Percentiles rank a stretch among this genome's conserved stretches.
phyloP scores from a whole-genome alignment of 1,284 basidiomycete species.

The Phylloboletellus chloephorus region DNA sequence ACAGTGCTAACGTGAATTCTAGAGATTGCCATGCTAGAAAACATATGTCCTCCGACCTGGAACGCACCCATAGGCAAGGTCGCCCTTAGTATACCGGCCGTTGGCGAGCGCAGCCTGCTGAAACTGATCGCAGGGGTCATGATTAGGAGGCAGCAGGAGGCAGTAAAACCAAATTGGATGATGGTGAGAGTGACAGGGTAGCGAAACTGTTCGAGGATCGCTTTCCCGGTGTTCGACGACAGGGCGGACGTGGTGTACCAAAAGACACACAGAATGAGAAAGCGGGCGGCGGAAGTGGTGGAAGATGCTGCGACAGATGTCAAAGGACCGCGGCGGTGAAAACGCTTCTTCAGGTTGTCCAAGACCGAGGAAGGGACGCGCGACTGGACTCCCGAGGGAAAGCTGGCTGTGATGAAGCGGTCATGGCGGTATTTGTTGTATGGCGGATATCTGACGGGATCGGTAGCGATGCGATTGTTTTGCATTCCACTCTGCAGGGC shows the following conservation, averaged over 20 bases:
- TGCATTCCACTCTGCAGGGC: conserved; percentile 22
- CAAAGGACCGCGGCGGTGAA: conserved; percentile 18
- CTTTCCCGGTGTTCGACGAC: conserved; percentile 86
- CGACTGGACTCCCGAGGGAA: conserved; percentile 13
- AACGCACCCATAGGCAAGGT: conserved; percentile 94
- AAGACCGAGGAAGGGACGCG: conserved; percentile 10
- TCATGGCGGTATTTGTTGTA: conserved; percentile 18
- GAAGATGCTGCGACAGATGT: conserved; percentile 15
- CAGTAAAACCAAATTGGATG: conserved; percentile 94
- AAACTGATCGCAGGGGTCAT: conserved; percentile 70
- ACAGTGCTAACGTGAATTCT: conserved; percentile 96
- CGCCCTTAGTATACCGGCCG: conserved; percentile 64
- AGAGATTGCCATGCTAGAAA: conserved; percentile 94
- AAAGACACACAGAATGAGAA: conserved; percentile 64
- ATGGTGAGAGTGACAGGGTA: conserved; percentile 94
- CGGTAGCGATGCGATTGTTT: conserved; percentile 6
- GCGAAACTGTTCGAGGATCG: conserved; percentile 81
- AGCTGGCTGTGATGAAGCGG: too few species aligned
- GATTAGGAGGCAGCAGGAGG: conserved; percentile 77
- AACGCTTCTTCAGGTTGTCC: conserved; percentile 18
- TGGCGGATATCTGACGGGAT: conserved; percentile 16
- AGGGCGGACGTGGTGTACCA: conserved; percentile 86
- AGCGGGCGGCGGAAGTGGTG: conserved; percentile 35
- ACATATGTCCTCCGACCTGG: conserved; percentile 95
- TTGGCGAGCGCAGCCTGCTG: conserved; percentile 65